phyloP scores from a whole-genome alignment of 495 filamentous ascomycete species.

The Tuber brumale region DNA sequence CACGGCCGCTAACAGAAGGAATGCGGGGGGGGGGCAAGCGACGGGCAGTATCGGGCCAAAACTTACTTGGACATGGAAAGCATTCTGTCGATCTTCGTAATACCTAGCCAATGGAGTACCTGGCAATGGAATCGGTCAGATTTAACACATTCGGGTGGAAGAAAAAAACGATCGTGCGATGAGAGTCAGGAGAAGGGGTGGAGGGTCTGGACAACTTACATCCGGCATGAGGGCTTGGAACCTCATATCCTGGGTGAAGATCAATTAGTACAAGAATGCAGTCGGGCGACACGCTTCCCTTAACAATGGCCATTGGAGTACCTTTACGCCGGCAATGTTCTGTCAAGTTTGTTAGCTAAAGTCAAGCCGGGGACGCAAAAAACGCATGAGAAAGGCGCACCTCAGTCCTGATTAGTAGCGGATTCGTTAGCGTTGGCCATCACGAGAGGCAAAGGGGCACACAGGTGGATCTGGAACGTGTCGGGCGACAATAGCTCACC shows the following conservation, averaged over 20 bases:
- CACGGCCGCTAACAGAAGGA: conserved; percentile 19
- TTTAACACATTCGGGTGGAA: conserved; percentile 13
- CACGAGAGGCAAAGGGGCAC: neutral
- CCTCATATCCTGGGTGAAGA: conserved; percentile 63
- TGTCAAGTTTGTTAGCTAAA: conserved; percentile 32
- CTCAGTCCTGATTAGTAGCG: conserved; percentile 31
- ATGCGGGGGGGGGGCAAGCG: conserved; percentile 33
- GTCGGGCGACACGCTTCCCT: conserved; percentile 4
- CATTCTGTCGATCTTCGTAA: conserved; percentile 98
- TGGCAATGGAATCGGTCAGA: conserved; percentile 34
- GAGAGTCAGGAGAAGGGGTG: conserved; percentile 17
- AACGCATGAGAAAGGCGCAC: conserved; percentile 19
- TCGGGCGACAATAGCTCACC: conserved; percentile 42
- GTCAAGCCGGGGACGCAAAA: conserved; percentile 15
- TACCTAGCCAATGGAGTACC: conserved; percentile 96
- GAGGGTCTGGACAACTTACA: conserved; percentile 34
- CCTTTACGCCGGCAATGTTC: conserved; percentile 91
- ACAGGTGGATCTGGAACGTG: conserved; percentile 4
- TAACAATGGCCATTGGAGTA: conserved; percentile 9
- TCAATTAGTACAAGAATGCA: conserved; percentile 27
- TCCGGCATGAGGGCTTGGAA: conserved; percentile 99
- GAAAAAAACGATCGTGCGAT: conserved; percentile 30
- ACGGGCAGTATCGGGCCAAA: conserved; percentile 25
- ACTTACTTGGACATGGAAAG: conserved; percentile 92
- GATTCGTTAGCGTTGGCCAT: conserved; percentile 14